Evolutionary conservation across 768 basidiomycete species (phyloP).

Genomic region (Tricholoma furcatifolium): DNA sequence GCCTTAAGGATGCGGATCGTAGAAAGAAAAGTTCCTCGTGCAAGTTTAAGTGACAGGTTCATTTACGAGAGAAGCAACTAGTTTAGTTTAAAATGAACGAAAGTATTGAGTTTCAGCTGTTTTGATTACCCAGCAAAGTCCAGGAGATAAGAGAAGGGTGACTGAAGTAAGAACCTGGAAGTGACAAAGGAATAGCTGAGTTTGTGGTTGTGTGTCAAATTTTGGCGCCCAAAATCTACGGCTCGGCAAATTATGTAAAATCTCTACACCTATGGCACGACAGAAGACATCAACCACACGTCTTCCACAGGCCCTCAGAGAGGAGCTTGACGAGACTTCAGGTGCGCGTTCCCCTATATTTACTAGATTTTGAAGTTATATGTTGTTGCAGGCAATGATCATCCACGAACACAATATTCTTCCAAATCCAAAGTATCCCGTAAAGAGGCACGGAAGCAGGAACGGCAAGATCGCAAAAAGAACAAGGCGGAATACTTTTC

Average conservation of each 20-base stretch:
- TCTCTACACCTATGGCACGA: conserved; percentile 13
- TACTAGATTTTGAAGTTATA: background rate
- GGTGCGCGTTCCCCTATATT: conserved; percentile 10
- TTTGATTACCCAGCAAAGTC: too few relatives aligned
- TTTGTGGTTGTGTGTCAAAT: too few relatives aligned
- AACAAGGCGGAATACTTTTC: conserved; percentile 63
- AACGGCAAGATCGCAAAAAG: conserved; percentile 56
- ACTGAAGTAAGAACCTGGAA: too few relatives aligned
- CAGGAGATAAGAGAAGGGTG: too few relatives aligned
- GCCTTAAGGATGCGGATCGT: conserved; percentile 1
- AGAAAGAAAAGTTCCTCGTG: background rate
- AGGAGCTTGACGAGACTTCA: conserved; percentile 24
- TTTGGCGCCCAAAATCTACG: too few relatives aligned
- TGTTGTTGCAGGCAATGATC: conserved; percentile 18
- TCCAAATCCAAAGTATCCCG: conserved; percentile 35
- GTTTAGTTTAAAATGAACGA: too few relatives aligned
- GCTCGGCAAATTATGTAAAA: too few relatives aligned
- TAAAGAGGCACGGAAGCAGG: conserved; percentile 65
- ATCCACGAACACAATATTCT: conserved; percentile 17
- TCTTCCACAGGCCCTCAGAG: conserved; percentile 31
- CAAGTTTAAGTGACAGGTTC: too few relatives aligned
- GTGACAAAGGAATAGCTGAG: too few relatives aligned
- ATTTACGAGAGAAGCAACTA: too few relatives aligned
- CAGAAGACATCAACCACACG: conserved; percentile 40
- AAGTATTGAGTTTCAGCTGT: too few relatives aligned